Evolutionary conservation across 768 basidiomycete genomes (phyloP), one percentile per base, ranked within the genome.

Genomic region (Pisolithus sp.): DNA sequence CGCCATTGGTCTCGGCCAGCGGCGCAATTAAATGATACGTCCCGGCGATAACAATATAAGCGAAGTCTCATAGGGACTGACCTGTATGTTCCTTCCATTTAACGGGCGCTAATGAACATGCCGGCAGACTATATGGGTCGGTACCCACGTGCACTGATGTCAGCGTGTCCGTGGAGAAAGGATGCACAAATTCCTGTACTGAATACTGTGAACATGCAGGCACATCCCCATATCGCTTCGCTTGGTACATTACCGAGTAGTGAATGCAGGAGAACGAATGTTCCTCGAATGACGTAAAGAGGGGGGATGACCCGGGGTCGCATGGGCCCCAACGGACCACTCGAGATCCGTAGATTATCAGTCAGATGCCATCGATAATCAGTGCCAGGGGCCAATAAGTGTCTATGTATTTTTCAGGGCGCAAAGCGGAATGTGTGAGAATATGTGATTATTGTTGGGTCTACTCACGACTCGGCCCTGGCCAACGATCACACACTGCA

Each of bases 251-350:
- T 66, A 64, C 62, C 63, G 64, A 65, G 52, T 45, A 17, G 5
- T 41, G 52, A 55, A 57, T 62, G 64, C 64, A 65, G 64, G 64
- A 49, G 60, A 53, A 44, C 58, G 64, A 58, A 60, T 66, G 64
- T 60, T 54, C 46, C 8, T 12, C 5, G 24, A 46, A 56, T 65
- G 64, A 65, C 64, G 64, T 65, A 62, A 65, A 51, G 49, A 54
- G 58, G 53, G 63, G 58, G 53, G 56, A 54, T 53, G 48, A 43
- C 46, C 53, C 59, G 40, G 57, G 59, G 56, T 59, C 62, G 56
- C 13, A 4, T 44, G 23, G 10, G 13, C 20, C 18, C 3, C 5
- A 41, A 47, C 42, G 53, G 40, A 50, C n/a, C 51, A 40, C 39
- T 44, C 8, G 42, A 44, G 42, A 44, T 44, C n/a, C 53, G 57